Percentiles rank a stretch among this genome's conserved stretches.
phyloP scores from a whole-genome alignment of 306 rosid species.

The Trichosanthes cucumerina region DNA sequence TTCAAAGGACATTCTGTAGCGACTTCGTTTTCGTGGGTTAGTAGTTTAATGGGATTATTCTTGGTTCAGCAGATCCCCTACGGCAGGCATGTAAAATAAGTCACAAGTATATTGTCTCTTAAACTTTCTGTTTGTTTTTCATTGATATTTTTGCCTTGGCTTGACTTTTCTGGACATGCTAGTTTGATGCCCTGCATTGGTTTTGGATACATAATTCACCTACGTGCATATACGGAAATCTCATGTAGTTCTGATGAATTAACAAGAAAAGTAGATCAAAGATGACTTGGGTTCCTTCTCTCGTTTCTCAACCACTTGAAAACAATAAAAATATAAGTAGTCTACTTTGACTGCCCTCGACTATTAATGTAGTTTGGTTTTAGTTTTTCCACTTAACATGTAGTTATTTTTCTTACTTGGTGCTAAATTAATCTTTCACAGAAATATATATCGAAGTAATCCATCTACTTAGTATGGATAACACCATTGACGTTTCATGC shows the following conservation, averaged over 20 bases:
- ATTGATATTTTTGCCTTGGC: not conserved
- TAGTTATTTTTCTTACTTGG: not conserved
- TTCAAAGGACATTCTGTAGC: not conserved
- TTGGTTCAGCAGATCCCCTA: not conserved
- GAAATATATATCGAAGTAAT: not conserved
- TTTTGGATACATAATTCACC: not conserved
- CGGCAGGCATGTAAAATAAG: not conserved
- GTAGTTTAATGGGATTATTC: not conserved
- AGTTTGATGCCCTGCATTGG: not conserved
- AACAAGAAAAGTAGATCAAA: not conserved
- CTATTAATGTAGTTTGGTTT: not conserved
- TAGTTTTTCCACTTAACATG: not conserved
- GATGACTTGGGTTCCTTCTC: not conserved
- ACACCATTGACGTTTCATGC: not conserved
- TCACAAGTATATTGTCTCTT: not conserved
- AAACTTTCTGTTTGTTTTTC: not conserved
- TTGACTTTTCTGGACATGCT: not conserved
- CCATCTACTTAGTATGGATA: not conserved
- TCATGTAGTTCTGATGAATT: not conserved
- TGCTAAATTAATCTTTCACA: not conserved
- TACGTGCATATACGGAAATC: not conserved
- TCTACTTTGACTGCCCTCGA: not conserved
- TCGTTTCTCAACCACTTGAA: not conserved
- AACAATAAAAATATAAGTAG: not conserved
- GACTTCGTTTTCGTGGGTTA: not conserved